Base-by-base conservation (phyloP, 331 rosid species). In the Dryas integrifolia region DNA sequence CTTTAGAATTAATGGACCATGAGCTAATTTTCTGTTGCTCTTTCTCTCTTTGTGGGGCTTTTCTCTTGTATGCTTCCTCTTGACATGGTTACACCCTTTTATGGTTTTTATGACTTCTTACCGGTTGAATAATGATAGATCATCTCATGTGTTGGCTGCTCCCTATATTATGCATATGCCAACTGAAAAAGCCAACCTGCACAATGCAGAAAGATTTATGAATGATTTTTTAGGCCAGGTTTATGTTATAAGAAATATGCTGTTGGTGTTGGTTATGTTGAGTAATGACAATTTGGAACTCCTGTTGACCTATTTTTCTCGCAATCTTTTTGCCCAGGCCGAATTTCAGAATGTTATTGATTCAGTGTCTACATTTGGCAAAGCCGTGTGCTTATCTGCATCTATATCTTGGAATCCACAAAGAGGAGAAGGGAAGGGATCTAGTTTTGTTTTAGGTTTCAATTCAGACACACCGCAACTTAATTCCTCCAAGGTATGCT, bases 261-360 rank as follows among this genome's bases (percentile, higher is more conserved):
- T 58, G 21, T 71, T 26, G 8, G 16, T 71, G 14, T 72, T 46
- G 67, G 40, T 50, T 58, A 18, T 15, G 44, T 16, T 35, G 15
- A 72, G 12, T 58, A 14, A 26, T 59, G 43, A 59, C 9, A 41
- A 5, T 46, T 38, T 24, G 51, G 35, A 58, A 71, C 38, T 3
- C 26, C 14, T 61, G 45, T 45, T 35, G n/a, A 52, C 57, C 15
- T 38, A 35, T 35, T 35, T 7, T 57, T 47, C 16, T 69, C 15
- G 10, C 45, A 5, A 61, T 65, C 18, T 73, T 65, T 69, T 72
- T 68, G 76, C 72, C 18, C 82, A 94, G 98, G 98, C 97, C 50
- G 97, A 94, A 82, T 88, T 91, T 83, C 98, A 89, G 76, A 94
- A 91, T 83, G 91, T 88, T 69, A 86, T 82, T 50, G 96, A 91